Conservation (phyloP, 2,329 filamentous ascomycete species). For the Dactylellina parvicollis region DNA sequence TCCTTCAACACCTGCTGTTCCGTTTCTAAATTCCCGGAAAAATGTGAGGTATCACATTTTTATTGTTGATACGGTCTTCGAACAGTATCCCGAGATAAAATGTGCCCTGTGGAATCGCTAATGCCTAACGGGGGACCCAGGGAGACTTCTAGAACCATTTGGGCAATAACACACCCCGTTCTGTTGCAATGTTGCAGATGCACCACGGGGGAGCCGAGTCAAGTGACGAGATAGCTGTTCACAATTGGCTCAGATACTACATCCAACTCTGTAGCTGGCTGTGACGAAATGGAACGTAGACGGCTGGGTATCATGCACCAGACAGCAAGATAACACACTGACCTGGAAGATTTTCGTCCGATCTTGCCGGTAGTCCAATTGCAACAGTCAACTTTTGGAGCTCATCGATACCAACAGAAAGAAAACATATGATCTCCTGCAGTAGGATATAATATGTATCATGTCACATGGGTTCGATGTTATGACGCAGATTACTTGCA, state of each 20-base stretch:
- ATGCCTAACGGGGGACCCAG: constrained; percentile 25
- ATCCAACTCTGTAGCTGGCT: too few relatives aligned
- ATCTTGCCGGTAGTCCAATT: neutral
- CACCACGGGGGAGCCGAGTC: too few relatives aligned
- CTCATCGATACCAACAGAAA: neutral
- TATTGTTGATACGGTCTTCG: neutral
- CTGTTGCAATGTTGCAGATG: too few relatives aligned
- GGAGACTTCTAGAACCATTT: neutral
- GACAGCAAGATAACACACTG: neutral
- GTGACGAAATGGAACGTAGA: too few relatives aligned
- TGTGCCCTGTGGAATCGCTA: constrained; percentile 35
- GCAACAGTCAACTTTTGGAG: neutral
- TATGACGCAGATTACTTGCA: constrained; percentile 21
- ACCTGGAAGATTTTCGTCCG: constrained; percentile 22
- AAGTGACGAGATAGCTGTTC: too few relatives aligned
- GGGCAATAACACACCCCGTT: too few relatives aligned
- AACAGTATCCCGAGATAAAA: constrained; percentile 4
- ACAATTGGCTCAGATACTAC: too few relatives aligned
- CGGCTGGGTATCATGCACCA: constrained; percentile 4
- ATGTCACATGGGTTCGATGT: constrained; percentile 18
- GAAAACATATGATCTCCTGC: constrained; percentile 3
- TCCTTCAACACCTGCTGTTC: neutral
- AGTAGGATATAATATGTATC: constrained; percentile 16
- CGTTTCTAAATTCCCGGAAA: constrained; percentile 7
- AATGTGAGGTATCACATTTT: constrained; percentile 32